phyloP scores from a whole-genome alignment of 176 grass and related monocot genomes.

The Oryza coarctata region DNA sequence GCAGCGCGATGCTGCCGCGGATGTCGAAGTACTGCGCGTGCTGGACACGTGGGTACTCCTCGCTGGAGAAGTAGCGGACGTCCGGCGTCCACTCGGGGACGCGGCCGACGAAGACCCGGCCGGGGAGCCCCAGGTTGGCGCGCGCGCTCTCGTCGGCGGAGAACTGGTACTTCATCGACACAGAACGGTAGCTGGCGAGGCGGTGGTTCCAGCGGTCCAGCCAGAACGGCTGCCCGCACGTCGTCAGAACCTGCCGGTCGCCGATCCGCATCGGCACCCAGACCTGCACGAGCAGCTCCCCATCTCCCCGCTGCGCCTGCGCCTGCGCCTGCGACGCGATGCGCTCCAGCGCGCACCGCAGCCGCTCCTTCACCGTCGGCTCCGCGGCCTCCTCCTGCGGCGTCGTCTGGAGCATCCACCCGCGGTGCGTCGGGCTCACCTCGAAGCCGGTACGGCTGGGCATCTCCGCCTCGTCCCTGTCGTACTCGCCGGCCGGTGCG shows the following conservation, averaged over 20 bases:
- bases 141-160: conserved; percentile 68
- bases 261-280: conserved; percentile 77
- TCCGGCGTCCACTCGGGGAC: conserved; percentile 97
- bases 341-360: conserved; percentile 57
- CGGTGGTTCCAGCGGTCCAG: conserved; percentile 48
- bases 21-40: conserved; percentile 70
- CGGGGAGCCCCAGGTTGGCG: conserved; percentile 59
- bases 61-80: conserved; percentile 74
- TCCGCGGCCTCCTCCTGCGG: neutral
- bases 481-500: neutral
- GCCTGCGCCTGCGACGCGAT: conserved; percentile 55
- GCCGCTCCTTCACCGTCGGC: conserved; percentile 56
- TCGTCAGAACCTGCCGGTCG: conserved; percentile 78
- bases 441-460: neutral
- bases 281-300: conserved; percentile 76
- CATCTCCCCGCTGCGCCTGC: conserved; percentile 39
- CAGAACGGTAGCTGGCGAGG: conserved; percentile 59
- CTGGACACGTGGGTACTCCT: conserved; percentile 76
- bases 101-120: conserved; percentile 81
- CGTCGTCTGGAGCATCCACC: conserved; percentile 24
- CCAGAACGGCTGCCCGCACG: conserved; percentile 79
- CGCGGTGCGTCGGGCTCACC: neutral
- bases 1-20: conserved; percentile 77
- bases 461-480: neutral
- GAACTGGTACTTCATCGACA: conserved; percentile 76